Evolutionary conservation across 805 yeast species (phyloP).

Genomic region (Ogataea pini): DNA sequence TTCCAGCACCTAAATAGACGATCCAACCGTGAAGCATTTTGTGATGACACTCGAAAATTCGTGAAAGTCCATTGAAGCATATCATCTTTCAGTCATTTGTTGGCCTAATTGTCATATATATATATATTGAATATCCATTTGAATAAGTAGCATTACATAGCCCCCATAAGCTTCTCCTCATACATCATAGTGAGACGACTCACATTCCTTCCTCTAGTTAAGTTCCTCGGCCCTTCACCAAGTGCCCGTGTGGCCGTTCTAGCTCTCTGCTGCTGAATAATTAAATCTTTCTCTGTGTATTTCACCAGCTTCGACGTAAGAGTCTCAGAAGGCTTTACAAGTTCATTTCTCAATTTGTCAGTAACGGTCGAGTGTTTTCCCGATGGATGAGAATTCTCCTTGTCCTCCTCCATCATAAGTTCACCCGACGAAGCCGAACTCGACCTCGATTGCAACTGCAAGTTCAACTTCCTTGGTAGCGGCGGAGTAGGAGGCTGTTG

Average conservation of each 20-base stretch:
- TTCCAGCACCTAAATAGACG: constrained; percentile 30
- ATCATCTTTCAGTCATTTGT: too few species aligned
- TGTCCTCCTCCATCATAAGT: constrained; percentile 8
- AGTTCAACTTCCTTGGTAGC: constrained; percentile 7
- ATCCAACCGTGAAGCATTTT: too few species aligned
- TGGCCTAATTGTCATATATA: too few species aligned
- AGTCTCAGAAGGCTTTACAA: constrained; percentile 30
- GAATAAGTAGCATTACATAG: neutral
- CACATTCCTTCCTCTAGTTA: constrained; percentile 53
- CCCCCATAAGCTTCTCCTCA: constrained; percentile 43
- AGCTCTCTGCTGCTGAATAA: constrained; percentile 23
- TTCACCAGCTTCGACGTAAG: constrained; percentile 29
- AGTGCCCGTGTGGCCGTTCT: constrained; percentile 3
- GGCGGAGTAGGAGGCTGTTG: constrained; percentile 30
- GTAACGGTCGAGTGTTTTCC: constrained; percentile 3
- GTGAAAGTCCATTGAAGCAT: too few species aligned
- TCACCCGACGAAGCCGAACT: constrained; percentile 10
- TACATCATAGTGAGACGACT: constrained; percentile 50
- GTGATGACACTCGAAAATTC: neutral
- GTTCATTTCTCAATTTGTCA: constrained; percentile 17
- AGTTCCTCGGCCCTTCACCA: constrained; percentile 18
- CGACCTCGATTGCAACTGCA: constrained; percentile 7
- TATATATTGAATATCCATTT: too few species aligned
- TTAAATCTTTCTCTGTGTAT: constrained; percentile 35
- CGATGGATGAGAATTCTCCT: constrained; percentile 12